These are phyloP conservation scores for Phoma sp. DNA, from an alignment of 2,329 filamentous ascomycete species.

Conservation along the genomic window DNA sequence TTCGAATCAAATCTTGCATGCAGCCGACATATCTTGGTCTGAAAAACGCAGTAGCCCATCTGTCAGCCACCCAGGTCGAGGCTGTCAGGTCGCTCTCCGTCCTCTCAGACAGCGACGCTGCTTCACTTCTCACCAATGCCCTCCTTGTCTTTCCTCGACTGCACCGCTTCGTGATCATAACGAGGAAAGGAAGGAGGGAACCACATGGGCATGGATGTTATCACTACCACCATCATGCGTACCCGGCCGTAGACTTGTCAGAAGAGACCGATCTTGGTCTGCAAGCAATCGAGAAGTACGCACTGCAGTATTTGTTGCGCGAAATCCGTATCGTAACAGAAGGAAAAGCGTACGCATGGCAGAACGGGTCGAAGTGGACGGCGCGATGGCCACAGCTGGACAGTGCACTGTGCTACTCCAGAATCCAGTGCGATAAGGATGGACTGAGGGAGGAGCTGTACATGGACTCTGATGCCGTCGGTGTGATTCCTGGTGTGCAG, in stretches of 20 bases:
- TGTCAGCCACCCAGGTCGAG: not conserved
- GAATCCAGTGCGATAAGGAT: not conserved
- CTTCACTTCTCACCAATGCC: constrained; percentile 5
- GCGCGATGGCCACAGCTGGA: constrained; percentile 3
- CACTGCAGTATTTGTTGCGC: not conserved
- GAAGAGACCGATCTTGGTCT: not conserved
- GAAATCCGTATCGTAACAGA: not conserved
- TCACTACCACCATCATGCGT: no score
- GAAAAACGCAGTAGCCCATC: not conserved
- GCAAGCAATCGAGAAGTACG: not conserved
- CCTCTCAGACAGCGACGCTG: not conserved
- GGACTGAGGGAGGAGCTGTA: not conserved
- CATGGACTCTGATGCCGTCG: not conserved
- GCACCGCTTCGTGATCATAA: not conserved
- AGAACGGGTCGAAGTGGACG: not conserved
- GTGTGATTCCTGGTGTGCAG: not conserved
- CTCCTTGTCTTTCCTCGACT: constrained; percentile 13
- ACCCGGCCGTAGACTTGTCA: not conserved
- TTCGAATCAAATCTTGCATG: not conserved
- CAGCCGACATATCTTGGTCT: not conserved
- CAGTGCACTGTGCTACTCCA: not conserved
- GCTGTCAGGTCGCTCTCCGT: constrained; percentile 7
- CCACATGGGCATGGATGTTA: no score
- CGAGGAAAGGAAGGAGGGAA: not conserved
- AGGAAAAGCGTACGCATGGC: not conserved